phyloP scores from a whole-genome alignment of 768 basidiomycete genomes.

The Neoboletus subvelutipes region DNA sequence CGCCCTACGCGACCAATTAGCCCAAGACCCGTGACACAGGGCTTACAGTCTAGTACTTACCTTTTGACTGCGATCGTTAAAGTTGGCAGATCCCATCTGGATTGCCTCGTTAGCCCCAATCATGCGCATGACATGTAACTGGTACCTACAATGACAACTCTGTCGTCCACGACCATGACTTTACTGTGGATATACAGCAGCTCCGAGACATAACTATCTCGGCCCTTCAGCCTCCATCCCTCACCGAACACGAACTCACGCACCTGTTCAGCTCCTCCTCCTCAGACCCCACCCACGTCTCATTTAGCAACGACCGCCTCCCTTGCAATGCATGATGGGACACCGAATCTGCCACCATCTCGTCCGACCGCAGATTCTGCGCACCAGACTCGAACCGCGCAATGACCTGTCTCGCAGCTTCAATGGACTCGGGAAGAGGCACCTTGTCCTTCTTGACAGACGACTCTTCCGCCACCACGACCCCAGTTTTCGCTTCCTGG shows the following conservation, averaged over 20 bases:
- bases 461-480: conserved; percentile 54
- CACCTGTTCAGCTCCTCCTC: conserved; percentile 81
- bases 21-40: not conserved
- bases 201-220: conserved; percentile 73
- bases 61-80: conserved; percentile 87
- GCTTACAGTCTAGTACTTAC: conserved; percentile 29
- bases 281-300: conserved; percentile 80
- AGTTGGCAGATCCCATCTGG: conserved; percentile 91
- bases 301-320: conserved; percentile 59
- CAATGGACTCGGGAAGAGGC: conserved; percentile 60
- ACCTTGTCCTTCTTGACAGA: conserved; percentile 59
- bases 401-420: conserved; percentile 70
- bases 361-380: conserved; percentile 51
- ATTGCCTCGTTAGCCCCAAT: conserved; percentile 2
- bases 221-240: conserved; percentile 3
- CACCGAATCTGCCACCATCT: conserved; percentile 71
- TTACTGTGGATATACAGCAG: conserved; percentile 83
- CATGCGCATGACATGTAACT: not conserved
- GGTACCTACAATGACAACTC: conserved; percentile 74
- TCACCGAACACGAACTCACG: conserved; percentile 35
- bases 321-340: conserved; percentile 77
- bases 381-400: conserved; percentile 71
- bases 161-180: conserved; percentile 94
- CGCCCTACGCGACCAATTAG: conserved; percentile 52
- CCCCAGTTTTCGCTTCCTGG: conserved; percentile 46